These are phyloP conservation scores for Mycena belliarum DNA, from an alignment of 768 basidiomycete species.

Conservation along the genomic window DNA sequence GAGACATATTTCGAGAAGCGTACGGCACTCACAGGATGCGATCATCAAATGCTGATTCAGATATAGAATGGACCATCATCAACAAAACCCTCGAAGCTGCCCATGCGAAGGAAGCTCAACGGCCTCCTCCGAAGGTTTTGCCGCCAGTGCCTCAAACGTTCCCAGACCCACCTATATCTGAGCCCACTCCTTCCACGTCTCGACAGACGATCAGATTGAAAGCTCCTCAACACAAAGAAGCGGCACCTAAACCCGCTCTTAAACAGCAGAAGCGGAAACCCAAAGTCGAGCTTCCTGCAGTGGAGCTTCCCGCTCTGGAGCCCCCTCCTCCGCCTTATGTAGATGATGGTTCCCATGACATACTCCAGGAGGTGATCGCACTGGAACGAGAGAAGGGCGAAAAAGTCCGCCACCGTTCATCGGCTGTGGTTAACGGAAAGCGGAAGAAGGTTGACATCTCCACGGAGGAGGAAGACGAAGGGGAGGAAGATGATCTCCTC, in stretches of 20 bases:
- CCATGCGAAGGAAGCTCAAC: slow-evolving; percentile 48
- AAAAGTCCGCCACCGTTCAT: slow-evolving; percentile 47
- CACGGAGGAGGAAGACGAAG: slow-evolving; percentile 16
- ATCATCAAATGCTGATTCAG: neutral
- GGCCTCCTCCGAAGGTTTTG: slow-evolving; percentile 35
- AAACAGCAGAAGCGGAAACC: slow-evolving; percentile 34
- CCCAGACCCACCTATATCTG: slow-evolving; percentile 31
- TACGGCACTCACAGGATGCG: too few relatives aligned
- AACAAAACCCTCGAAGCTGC: slow-evolving; percentile 78
- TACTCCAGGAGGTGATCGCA: slow-evolving; percentile 79
- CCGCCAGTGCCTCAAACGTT: slow-evolving; percentile 44
- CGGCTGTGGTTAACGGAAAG: slow-evolving; percentile 42
- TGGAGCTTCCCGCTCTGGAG: slow-evolving; percentile 50
- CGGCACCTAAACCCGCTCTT: slow-evolving; percentile 29
- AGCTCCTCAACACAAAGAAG: slow-evolving; percentile 39
- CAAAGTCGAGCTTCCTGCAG: slow-evolving; percentile 39
- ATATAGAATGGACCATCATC: slow-evolving; percentile 82
- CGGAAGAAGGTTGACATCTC: slow-evolving; percentile 48
- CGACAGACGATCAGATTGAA: slow-evolving; percentile 69
- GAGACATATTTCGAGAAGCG: slow-evolving; percentile 87
- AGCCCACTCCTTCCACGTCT: slow-evolving; percentile 38
- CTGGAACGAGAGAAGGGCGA: slow-evolving; percentile 71
- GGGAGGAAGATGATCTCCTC: slow-evolving; percentile 61
- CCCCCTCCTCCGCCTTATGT: slow-evolving; percentile 67
- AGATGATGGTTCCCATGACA: slow-evolving; percentile 81